Percentiles rank a stretch among this genome's conserved stretches.
Conservation (phyloP, 225 moss, liverwort and hornwort species). For the Asterella californica region DNA sequence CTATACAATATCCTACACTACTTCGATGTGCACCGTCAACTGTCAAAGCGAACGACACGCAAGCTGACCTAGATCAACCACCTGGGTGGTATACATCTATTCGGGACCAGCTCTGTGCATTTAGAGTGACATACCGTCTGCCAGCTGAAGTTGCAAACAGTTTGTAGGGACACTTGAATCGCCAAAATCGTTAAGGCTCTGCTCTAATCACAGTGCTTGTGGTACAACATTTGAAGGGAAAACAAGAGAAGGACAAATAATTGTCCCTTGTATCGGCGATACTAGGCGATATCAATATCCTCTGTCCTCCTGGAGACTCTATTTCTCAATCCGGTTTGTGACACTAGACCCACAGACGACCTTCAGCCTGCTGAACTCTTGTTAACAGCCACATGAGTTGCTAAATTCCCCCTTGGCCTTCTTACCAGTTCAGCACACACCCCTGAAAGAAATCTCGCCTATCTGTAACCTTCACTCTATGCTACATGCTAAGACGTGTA, state of each 20-base stretch:
- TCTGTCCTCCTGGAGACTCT: background rate
- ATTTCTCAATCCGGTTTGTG: background rate
- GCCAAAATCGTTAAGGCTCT: background rate
- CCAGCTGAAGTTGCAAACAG: background rate
- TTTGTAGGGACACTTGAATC: background rate
- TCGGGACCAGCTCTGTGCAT: background rate
- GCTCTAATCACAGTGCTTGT: background rate
- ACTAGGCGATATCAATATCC: constrained; percentile 1
- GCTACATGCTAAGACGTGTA: constrained; percentile 10
- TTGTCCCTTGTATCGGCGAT: constrained; percentile 1
- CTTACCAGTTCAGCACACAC: background rate
- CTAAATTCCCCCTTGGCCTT: background rate
- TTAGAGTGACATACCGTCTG: background rate
- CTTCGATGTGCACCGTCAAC: background rate
- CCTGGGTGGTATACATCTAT: background rate
- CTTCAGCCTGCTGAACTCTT: constrained; percentile 5
- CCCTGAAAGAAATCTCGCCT: constrained; percentile 10
- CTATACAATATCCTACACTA: background rate
- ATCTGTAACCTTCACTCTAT: constrained; percentile 2
- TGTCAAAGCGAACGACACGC: background rate
- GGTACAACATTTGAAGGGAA: background rate
- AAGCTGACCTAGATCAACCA: background rate
- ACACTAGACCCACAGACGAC: constrained; percentile 1
- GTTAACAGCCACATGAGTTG: constrained; percentile 9
- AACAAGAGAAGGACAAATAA: background rate